Evolutionary conservation across 768 basidiomycete species (phyloP).

Genomic region (Termitomyces titanicus): DNA sequence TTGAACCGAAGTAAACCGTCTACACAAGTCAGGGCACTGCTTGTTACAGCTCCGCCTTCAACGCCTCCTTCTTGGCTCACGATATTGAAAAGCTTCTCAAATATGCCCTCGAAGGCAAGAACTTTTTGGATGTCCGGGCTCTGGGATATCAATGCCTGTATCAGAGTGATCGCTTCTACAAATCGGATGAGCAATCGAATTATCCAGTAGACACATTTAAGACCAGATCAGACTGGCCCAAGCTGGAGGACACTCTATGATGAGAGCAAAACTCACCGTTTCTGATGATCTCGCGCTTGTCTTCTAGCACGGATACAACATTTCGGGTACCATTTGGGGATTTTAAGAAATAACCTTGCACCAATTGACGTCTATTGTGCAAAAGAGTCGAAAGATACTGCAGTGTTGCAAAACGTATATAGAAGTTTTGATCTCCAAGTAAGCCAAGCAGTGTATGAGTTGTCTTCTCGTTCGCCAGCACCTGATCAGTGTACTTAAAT

Average conservation of each 20-base stretch:
- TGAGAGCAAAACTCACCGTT: constrained; percentile 57
- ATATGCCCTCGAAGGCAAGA: constrained; percentile 93
- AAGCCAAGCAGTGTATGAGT: constrained; percentile 75
- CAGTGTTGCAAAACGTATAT: constrained; percentile 79
- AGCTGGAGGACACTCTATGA: neutral
- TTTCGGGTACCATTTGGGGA: constrained; percentile 74
- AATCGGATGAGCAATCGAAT: neutral
- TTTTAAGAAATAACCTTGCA: constrained; percentile 91
- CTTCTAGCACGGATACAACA: constrained; percentile 73
- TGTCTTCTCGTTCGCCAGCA: constrained; percentile 70
- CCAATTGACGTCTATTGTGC: constrained; percentile 72
- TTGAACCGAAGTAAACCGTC: constrained; percentile 91
- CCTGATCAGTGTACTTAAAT: constrained; percentile 76
- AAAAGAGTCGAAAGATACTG: constrained; percentile 80
- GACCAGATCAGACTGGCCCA: neutral
- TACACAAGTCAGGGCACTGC: constrained; percentile 82
- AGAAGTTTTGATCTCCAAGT: constrained; percentile 74
- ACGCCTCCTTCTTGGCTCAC: constrained; percentile 86
- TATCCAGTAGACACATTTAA: neutral
- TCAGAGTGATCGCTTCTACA: constrained; percentile 77
- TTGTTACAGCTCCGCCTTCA: constrained; percentile 84
- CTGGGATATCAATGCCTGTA: constrained; percentile 77
- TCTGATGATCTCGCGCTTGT: constrained; percentile 83
- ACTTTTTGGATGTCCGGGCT: constrained; percentile 96
- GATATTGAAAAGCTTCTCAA: constrained; percentile 92